These are phyloP conservation scores for Irpex lacteus DNA, from an alignment of 1,284 basidiomycete species.

Conservation along the genomic window DNA sequence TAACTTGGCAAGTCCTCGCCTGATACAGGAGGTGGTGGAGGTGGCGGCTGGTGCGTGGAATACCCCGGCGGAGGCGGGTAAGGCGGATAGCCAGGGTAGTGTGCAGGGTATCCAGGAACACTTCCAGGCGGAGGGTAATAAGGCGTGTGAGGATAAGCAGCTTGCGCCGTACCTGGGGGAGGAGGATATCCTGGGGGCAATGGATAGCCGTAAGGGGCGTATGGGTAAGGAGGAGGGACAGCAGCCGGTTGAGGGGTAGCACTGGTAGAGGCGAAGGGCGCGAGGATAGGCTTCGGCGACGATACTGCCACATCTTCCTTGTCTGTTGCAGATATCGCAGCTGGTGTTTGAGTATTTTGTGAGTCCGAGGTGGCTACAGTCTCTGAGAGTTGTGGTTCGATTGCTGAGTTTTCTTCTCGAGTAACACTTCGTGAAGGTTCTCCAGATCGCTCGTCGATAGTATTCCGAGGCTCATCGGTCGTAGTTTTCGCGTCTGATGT, in stretches of 20 bases:
- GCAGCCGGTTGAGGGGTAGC: conserved; percentile 1
- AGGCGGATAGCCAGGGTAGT: conserved; percentile 17
- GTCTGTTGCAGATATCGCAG: background rate
- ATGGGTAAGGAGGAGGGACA: conserved; percentile 26
- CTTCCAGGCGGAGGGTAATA: conserved; percentile 42
- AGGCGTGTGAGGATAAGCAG: conserved; percentile 57
- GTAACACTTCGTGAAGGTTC: no score
- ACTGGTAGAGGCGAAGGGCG: conserved; percentile 1
- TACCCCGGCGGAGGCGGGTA: conserved; percentile 19
- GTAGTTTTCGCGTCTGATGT: background rate
- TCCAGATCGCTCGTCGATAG: background rate
- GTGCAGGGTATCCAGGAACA: conserved; percentile 19
- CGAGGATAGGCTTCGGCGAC: background rate
- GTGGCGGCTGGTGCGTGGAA: conserved; percentile 22
- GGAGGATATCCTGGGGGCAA: conserved; percentile 31
- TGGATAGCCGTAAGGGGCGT: conserved; percentile 26
- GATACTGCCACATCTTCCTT: background rate
- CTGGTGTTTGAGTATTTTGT: background rate
- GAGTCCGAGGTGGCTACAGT: background rate
- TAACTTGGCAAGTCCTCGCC: conserved; percentile 76
- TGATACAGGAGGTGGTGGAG: conserved; percentile 26
- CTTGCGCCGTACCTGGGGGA: conserved; percentile 33
- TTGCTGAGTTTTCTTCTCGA: no score
- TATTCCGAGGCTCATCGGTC: background rate
- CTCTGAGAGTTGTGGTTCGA: no score